Evolutionary conservation across 352 stramenopile species (phyloP).

Genomic region (Phytophthora sp.): DNA sequence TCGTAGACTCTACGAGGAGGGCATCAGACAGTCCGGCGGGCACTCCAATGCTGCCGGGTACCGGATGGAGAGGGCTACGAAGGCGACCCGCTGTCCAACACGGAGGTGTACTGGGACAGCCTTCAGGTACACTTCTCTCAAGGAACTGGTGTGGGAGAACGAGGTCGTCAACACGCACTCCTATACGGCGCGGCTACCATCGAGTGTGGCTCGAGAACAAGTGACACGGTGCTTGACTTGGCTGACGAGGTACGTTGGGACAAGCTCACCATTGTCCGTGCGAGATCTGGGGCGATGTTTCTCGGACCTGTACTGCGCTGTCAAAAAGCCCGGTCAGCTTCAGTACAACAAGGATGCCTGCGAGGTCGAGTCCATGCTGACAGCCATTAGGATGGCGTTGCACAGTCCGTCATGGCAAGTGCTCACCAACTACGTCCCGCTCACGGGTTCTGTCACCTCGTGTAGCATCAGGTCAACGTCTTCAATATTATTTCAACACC

Average conservation of each 20-base stretch:
- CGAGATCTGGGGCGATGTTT: constrained; percentile 63
- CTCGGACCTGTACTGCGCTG: constrained; percentile 48
- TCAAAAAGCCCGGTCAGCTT: constrained; percentile 39
- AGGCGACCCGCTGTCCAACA: constrained; percentile 39
- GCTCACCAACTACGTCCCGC: constrained; percentile 54
- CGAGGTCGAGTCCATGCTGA: constrained; percentile 42
- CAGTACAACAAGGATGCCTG: constrained; percentile 51
- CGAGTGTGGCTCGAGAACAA: constrained; percentile 50
- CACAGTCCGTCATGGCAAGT: constrained; percentile 54
- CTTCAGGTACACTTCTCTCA: constrained; percentile 56
- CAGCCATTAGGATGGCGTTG: constrained; percentile 46
- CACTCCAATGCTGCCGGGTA: constrained; percentile 33
- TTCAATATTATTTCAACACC: constrained; percentile 6
- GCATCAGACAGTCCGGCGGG: constrained; percentile 36
- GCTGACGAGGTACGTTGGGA: constrained; percentile 49
- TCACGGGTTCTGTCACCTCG: constrained; percentile 33
- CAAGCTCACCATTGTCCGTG: constrained; percentile 48
- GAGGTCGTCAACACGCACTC: constrained; percentile 43
- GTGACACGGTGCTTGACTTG: constrained; percentile 39
- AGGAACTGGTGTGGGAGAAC: constrained; percentile 44
- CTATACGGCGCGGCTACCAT: constrained; percentile 36
- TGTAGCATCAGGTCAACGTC: constrained; percentile 14
- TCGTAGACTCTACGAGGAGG: no score
- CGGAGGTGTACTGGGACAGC: constrained; percentile 39
- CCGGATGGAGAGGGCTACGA: constrained; percentile 37